These are phyloP conservation scores for Oryza glaberrima DNA, from an alignment of 176 grass and related monocot species.

Conservation along the genomic window DNA sequence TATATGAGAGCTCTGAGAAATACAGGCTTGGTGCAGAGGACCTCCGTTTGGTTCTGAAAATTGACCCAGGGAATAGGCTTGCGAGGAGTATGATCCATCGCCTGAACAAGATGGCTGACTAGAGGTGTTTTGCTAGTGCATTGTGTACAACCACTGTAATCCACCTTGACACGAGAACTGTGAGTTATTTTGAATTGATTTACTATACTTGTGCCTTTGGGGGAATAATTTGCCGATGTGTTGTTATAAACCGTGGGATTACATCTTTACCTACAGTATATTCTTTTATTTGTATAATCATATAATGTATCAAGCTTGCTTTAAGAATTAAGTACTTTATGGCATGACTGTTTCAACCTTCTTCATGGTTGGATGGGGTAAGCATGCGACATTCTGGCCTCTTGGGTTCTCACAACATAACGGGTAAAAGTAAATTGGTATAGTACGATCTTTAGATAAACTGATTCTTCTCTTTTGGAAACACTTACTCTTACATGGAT, in stretches of 20 bases:
- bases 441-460: conserved; percentile 9
- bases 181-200: conserved; percentile 46
- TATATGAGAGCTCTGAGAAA: conserved; percentile 96
- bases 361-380: background rate
- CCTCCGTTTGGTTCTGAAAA: conserved; percentile 95
- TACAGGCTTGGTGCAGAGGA: conserved; percentile 95
- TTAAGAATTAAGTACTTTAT: conserved; percentile 21
- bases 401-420: background rate
- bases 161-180: conserved; percentile 37
- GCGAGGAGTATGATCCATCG: conserved; percentile 96
- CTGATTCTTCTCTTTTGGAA: background rate
- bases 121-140: conserved; percentile 47
- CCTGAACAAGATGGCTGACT: conserved; percentile 93
- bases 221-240: conserved; percentile 43
- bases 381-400: background rate
- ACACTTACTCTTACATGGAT: background rate
- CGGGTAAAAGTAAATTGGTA: background rate
- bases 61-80: conserved; percentile 88
- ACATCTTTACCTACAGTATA: conserved; percentile 44
- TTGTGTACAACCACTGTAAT: conserved; percentile 47
- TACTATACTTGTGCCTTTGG: conserved; percentile 47
- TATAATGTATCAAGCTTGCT: conserved; percentile 52
- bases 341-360: conserved; percentile 2
- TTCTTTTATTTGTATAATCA: conserved; percentile 62
- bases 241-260: conserved; percentile 32